Evolutionary conservation across 176 grass and related monocot species (phyloP), one percentile per base, ranked within the genome.

Genomic region (Zoysia japonica): DNA sequence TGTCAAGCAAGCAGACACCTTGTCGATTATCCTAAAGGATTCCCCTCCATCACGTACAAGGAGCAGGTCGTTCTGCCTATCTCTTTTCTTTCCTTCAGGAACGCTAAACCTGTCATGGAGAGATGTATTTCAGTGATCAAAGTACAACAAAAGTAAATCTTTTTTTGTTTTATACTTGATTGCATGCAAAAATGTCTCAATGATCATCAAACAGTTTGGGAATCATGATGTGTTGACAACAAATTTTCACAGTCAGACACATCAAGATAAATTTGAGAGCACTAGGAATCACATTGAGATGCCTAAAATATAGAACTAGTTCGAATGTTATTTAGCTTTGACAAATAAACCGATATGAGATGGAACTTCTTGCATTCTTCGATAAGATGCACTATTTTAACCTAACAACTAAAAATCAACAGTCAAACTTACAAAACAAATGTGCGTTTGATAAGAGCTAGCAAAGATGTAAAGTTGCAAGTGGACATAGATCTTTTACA

Each of bases 21-120:
- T 68, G 61, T 92, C 80, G 17, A 75, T 89, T 62, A 97, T 89
- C 78, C 86, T 93, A 75, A 97, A 97, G 11, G 90, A 90, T 20
- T 82, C 89, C n/a, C 93, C 90, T 66, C 80, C 80, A 50, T 91
- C 90, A 19, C 86, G 90, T 65, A 97, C 80, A 72, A 90, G 85
- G 83, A 97, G 85, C 64, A 97, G 72, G 79, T 97, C 90, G 9
- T 87, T 91, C 74, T 71, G 77, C 85, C 84, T 85, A 67, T 91
- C 81, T 48, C 90, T 90, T n/a, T 83, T 82, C 78, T 87, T 97
- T 52, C 90, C 93, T 80, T 62, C 90, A 10, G 90, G 85, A 57
- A 89, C 77, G 40, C 81, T 91, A 73, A 73, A 93, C 93, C 90
- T 96, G 78, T 46, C 11, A 86, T 16, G 78, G 72, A 48, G 5